Conservation (phyloP, 2,329 filamentous ascomycete genomes). For the Raffaelea arxii region DNA sequence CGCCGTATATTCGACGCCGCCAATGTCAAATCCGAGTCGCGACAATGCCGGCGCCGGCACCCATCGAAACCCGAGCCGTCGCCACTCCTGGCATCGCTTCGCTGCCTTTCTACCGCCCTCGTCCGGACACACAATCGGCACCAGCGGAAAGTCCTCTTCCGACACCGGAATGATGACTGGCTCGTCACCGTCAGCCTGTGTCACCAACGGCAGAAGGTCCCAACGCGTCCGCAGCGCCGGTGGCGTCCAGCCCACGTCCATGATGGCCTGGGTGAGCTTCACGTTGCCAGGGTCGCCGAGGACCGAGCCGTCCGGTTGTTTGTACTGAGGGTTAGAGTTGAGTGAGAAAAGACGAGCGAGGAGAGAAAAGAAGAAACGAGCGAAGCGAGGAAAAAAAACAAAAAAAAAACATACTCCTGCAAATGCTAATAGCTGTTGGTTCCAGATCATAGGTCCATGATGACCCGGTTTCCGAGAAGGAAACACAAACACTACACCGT, state of each 20-base stretch:
- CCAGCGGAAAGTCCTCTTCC: constrained; percentile 9
- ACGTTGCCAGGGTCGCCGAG: constrained; percentile 18
- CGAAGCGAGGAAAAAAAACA: background rate
- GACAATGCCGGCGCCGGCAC: constrained; percentile 17
- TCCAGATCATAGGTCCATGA: constrained; percentile 18
- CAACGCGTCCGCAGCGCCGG: constrained; percentile 14
- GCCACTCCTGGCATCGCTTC: constrained; percentile 9
- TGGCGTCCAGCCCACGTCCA: constrained; percentile 18
- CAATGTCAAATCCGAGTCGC: constrained; percentile 19
- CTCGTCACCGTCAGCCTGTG: constrained; percentile 17
- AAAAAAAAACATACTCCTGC: constrained; percentile 12
- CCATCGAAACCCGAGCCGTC: constrained; percentile 18
- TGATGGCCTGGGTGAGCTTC: constrained; percentile 16
- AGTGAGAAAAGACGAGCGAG: background rate
- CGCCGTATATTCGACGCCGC: constrained; percentile 10
- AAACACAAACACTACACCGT: constrained; percentile 13
- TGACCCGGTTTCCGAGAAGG: constrained; percentile 13
- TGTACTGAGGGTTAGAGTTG: constrained; percentile 9
- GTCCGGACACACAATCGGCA: constrained; percentile 16
- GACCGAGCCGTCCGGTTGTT: constrained; percentile 13
- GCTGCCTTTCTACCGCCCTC: constrained; percentile 4
- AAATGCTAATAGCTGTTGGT: constrained; percentile 17
- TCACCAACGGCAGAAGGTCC: constrained; percentile 19
- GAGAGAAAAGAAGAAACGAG: background rate
- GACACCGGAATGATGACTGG: constrained; percentile 16